phyloP scores from a whole-genome alignment of 2,329 filamentous ascomycete genomes.

The Diatrype stigma region DNA sequence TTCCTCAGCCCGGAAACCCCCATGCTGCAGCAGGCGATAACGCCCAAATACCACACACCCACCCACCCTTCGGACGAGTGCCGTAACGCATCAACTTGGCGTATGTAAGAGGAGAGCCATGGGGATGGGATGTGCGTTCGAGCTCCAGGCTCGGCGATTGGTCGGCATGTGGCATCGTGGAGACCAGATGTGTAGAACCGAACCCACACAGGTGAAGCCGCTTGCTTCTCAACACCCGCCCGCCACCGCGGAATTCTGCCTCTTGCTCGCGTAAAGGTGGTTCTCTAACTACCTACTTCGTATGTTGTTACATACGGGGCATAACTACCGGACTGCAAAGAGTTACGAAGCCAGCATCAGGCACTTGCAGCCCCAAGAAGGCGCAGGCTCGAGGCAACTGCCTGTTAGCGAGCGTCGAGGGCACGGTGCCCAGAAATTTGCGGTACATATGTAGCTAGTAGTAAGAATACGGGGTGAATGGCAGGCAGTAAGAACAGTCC shows the following conservation, averaged over 20 bases:
- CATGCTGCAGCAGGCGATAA: conserved; percentile 23
- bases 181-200: conserved; percentile 5
- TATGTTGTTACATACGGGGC: no score
- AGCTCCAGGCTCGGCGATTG: conserved; percentile 12
- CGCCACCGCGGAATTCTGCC: conserved; percentile 4
- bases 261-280: no score
- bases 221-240: conserved; percentile 11
- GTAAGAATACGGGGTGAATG: no score
- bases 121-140: conserved; percentile 4
- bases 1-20: conserved; percentile 20
- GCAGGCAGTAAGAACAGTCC: no score
- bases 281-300: no score
- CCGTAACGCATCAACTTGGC: conserved; percentile 7
- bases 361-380: not conserved
- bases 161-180: conserved; percentile 10
- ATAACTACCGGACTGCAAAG: no score
- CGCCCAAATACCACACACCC: conserved; percentile 7
- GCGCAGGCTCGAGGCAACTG: no score
- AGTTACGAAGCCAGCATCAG: not conserved
- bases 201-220: conserved; percentile 15
- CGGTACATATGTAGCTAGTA: no score
- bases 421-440: no score
- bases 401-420: no score
- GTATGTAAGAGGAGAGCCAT: conserved; percentile 4
- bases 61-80: no score